Conservation (phyloP, 2,329 filamentous ascomycete species). For the Herpomyces periplanetae region DNA sequence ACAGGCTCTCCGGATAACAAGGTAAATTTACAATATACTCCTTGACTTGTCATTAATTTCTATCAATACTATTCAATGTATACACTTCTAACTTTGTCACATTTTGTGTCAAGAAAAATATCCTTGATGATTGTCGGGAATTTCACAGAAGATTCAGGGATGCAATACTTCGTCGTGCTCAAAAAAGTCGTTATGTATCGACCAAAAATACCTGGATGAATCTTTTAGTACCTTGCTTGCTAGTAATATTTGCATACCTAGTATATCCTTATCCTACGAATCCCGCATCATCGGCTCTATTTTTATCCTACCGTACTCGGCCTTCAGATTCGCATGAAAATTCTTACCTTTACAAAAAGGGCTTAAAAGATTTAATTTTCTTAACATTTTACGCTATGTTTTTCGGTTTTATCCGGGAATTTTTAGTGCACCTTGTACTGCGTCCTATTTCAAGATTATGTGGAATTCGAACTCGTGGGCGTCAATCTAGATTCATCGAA, state of each 20-base stretch:
- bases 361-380: conserved; percentile 47
- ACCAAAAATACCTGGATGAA: conserved; percentile 22
- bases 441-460: conserved; percentile 28
- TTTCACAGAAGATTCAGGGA: too few relatives aligned
- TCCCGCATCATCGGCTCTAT: conserved; percentile 39
- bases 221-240: conserved; percentile 23
- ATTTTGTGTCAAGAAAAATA: too few relatives aligned
- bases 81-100: too few relatives aligned
- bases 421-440: conserved; percentile 66
- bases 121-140: too few relatives aligned
- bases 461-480: conserved; percentile 28
- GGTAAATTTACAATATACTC: too few relatives aligned
- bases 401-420: conserved; percentile 69
- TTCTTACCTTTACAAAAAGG: conserved; percentile 39
- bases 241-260: conserved; percentile 26
- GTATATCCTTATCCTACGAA: conserved; percentile 39
- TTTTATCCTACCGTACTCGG: conserved; percentile 33
- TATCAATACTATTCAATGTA: too few relatives aligned
- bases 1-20: too few relatives aligned
- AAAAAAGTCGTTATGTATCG: too few relatives aligned
- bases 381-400: conserved; percentile 62
- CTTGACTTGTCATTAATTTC: too few relatives aligned
- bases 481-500: conserved; percentile 77
- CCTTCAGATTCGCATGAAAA: conserved; percentile 10
- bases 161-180: too few relatives aligned